These are phyloP conservation scores for Schwanniomyces etchellsii DNA, from an alignment of 1,139 yeast genomes.

Conservation along the genomic window DNA sequence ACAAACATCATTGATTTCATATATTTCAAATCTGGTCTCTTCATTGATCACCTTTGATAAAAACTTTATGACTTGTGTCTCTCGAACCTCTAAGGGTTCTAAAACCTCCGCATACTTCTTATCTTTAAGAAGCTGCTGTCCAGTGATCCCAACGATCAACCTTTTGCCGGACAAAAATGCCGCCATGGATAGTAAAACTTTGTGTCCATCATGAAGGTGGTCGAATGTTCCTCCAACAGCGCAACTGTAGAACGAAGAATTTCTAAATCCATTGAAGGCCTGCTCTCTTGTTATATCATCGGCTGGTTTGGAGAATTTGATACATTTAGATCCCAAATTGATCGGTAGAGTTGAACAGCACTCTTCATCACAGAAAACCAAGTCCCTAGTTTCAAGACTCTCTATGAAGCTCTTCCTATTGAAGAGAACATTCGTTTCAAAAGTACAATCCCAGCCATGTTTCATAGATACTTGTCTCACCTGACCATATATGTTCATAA, in stretches of 20 bases:
- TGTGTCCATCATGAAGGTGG: conserved; percentile 94
- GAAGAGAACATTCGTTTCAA: conserved; percentile 29
- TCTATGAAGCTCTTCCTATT: conserved; percentile 8
- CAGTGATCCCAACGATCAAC: conserved; percentile 81
- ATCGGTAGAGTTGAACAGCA: conserved; percentile 1
- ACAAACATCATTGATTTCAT: conserved; percentile 75
- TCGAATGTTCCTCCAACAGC: conserved; percentile 98
- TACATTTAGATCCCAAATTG: background rate
- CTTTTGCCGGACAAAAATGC: conserved; percentile 50
- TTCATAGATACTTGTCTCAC: conserved; percentile 16
- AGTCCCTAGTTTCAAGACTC: background rate
- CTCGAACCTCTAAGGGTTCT: conserved; percentile 53
- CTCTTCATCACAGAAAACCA: background rate
- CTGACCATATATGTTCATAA: conserved; percentile 22
- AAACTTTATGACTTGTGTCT: conserved; percentile 41
- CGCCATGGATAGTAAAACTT: conserved; percentile 70
- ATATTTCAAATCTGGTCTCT: conserved; percentile 26
- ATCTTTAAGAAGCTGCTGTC: conserved; percentile 63
- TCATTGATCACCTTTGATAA: conserved; percentile 40
- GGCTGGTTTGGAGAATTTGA: too few relatives aligned
- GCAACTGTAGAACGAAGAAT: conserved; percentile 5
- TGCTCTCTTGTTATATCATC: too few relatives aligned
- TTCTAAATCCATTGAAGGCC: background rate
- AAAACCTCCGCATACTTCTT: conserved; percentile 68
- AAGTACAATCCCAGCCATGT: conserved; percentile 19